These are phyloP conservation scores for Coprinellus micaceus DNA, from an alignment of 768 basidiomycete species.

Conservation along the genomic window DNA sequence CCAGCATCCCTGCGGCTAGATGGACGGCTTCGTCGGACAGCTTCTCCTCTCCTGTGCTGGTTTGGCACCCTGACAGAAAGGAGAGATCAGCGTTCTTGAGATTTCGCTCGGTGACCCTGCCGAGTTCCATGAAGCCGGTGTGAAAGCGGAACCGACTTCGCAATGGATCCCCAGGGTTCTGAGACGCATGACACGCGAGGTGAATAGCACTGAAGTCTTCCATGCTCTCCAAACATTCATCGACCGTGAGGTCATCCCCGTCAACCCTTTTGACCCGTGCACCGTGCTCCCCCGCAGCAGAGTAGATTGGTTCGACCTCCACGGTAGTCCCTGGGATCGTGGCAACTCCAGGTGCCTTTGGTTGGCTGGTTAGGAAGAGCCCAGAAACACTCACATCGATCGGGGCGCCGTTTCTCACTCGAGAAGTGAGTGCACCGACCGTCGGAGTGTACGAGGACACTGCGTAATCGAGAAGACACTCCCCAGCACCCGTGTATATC, in stretches of 20 bases:
- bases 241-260: conserved; percentile 12
- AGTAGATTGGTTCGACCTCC: conserved; percentile 5
- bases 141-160: conserved; percentile 1
- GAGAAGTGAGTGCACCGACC: neutral
- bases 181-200: conserved; percentile 30
- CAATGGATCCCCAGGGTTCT: conserved; percentile 22
- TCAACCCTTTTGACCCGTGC: conserved; percentile 17
- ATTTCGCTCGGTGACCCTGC: neutral
- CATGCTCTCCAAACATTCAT: conserved; percentile 11
- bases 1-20: neutral
- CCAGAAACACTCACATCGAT: neutral
- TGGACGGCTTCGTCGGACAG: conserved; percentile 1
- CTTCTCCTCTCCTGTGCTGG: neutral
- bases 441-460: conserved; percentile 8
- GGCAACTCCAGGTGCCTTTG: neutral
- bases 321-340: conserved; percentile 8
- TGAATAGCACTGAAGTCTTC: conserved; percentile 21
- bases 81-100: neutral
- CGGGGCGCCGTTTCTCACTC: neutral
- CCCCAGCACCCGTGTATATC: neutral
- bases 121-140: neutral
- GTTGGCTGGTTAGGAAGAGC: neutral
- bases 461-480: neutral
- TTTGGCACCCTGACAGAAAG: conserved; percentile 1
- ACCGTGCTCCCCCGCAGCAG: neutral